A percentile compares a stretch with the other conserved stretches of the same genome.
These are phyloP conservation scores for Fomitopsis schrenkii DNA, from an alignment of 1,284 basidiomycete species.

Conservation along the genomic window DNA sequence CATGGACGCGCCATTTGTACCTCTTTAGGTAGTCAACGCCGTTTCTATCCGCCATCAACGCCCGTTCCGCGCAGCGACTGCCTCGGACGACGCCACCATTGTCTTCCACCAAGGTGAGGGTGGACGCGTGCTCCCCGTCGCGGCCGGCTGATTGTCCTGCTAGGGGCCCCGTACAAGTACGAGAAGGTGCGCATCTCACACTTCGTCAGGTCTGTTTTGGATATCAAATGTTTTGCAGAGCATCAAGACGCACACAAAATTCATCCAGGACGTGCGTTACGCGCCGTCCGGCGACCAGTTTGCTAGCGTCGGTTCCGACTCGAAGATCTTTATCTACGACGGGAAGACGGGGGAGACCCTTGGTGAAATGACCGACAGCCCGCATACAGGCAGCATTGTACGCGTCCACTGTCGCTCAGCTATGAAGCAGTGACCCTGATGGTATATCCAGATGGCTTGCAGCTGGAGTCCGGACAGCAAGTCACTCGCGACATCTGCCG, in stretches of 20 bases:
- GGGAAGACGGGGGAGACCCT: conserved; percentile 85
- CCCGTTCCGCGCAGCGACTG: conserved; percentile 89
- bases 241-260: conserved; percentile 90
- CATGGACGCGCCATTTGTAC: not conserved
- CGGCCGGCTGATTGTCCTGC: not conserved
- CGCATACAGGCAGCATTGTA: conserved; percentile 77
- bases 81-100: conserved; percentile 80
- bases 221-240: conserved; percentile 37
- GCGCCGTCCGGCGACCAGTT: conserved; percentile 81
- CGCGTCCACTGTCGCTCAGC: conserved; percentile 27
- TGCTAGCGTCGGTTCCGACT: conserved; percentile 89
- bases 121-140: not conserved
- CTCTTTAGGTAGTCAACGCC: conserved; percentile 72
- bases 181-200: conserved; percentile 53
- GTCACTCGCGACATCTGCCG: conserved; percentile 77
- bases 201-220: too few species aligned
- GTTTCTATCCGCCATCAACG: conserved; percentile 88
- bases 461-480: conserved; percentile 78
- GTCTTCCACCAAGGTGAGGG: conserved; percentile 73
- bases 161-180: conserved; percentile 86
- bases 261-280: conserved; percentile 91
- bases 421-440: not conserved
- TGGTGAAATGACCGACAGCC: conserved; percentile 58
- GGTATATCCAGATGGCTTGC: conserved; percentile 57
- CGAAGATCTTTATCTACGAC: conserved; percentile 88